phyloP scores from a whole-genome alignment of 2,329 filamentous ascomycete genomes.

The Incumbomyces lentus region DNA sequence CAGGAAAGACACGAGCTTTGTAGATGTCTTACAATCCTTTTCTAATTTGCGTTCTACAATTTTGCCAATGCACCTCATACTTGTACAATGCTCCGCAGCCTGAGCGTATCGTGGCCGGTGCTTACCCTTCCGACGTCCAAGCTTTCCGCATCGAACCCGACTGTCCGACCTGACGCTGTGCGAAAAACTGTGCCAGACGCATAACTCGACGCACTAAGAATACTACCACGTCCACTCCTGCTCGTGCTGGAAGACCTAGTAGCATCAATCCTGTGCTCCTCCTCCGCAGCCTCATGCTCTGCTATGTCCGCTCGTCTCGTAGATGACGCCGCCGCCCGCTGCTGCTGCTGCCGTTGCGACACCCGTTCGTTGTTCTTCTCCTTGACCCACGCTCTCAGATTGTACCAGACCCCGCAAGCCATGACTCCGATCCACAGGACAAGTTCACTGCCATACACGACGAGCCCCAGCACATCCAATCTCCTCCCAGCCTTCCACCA shows the following conservation, averaged over 20 bases:
- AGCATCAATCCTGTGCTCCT: not conserved
- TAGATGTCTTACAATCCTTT: too few relatives aligned
- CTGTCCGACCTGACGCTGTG: constrained; percentile 37
- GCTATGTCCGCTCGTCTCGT: not conserved
- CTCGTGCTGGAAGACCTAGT: not conserved
- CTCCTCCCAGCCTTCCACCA: constrained; percentile 31
- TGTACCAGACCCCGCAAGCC: constrained; percentile 54
- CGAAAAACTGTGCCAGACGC: constrained; percentile 54
- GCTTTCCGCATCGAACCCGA: not conserved
- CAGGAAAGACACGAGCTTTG: too few relatives aligned
- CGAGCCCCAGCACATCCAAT: constrained; percentile 51
- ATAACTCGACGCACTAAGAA: constrained; percentile 21
- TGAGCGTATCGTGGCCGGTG: not conserved
- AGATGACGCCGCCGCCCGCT: not conserved
- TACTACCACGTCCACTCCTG: constrained; percentile 7
- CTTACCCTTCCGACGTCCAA: not conserved
- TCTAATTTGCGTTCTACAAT: too few relatives aligned
- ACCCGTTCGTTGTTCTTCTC: constrained; percentile 25
- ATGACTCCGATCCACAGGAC: constrained; percentile 58
- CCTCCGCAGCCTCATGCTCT: not conserved
- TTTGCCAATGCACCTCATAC: too few relatives aligned
- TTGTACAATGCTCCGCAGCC: constrained; percentile 5
- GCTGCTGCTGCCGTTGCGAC: constrained; percentile 9
- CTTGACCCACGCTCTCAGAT: constrained; percentile 49
- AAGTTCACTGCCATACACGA: constrained; percentile 58